Percentiles rank a stretch among this genome's conserved stretches.
Conservation (phyloP, 2,329 filamentous ascomycete genomes). For the Dothistroma septosporum region DNA sequence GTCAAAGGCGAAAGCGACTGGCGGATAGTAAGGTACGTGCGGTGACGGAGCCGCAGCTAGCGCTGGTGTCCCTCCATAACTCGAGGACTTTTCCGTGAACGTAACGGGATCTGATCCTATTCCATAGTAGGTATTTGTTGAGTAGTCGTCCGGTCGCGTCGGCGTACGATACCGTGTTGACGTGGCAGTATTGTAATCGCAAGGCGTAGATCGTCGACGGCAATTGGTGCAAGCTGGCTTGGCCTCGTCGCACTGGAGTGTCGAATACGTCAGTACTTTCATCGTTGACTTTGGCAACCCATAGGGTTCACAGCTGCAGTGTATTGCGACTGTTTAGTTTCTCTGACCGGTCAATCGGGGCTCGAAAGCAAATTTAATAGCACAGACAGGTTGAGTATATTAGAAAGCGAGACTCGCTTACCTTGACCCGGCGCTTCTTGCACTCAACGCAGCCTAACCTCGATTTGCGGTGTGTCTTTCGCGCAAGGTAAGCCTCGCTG, state of each 20-base stretch:
- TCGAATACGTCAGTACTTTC: slow-evolving; percentile 6
- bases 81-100: neutral
- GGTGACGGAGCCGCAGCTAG: neutral
- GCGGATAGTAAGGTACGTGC: neutral
- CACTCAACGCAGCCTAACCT: slow-evolving; percentile 18
- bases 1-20: slow-evolving; percentile 6
- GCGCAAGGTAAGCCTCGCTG: neutral
- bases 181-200: slow-evolving; percentile 6
- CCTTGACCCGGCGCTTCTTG: slow-evolving; percentile 20
- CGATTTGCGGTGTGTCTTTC: slow-evolving; percentile 18
- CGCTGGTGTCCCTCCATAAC: neutral
- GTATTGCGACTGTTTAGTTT: neutral
- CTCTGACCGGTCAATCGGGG: neutral
- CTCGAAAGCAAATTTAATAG: neutral
- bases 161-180: neutral
- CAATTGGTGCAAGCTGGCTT: slow-evolving; percentile 23
- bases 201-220: slow-evolving; percentile 14
- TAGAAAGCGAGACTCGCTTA: slow-evolving; percentile 2
- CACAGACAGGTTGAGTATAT: neutral
- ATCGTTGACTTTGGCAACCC: neutral
- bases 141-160: neutral
- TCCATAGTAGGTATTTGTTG: neutral
- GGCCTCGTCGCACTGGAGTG: slow-evolving; percentile 21
- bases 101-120: neutral
- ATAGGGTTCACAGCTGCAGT: too few relatives aligned